These are phyloP conservation scores for Spizellomyces sp. DNA, from an alignment of 192 early-diverging fungal species.

Conservation along the genomic window DNA sequence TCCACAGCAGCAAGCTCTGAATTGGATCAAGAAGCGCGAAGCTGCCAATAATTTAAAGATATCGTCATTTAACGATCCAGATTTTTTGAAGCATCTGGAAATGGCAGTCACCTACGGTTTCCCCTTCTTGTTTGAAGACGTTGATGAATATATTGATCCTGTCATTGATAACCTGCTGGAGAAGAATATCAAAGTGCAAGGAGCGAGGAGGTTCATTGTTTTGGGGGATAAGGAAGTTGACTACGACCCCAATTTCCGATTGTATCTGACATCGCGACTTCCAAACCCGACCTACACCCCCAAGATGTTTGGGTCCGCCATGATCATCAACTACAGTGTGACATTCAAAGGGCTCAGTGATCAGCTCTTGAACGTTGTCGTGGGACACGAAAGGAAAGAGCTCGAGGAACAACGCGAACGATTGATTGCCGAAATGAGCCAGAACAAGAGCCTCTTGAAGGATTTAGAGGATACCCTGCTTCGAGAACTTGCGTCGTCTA, in stretches of 20 bases:
- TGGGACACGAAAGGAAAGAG: constrained; percentile 60
- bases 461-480: constrained; percentile 62
- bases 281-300: constrained; percentile 63
- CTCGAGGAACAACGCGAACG: constrained; percentile 63
- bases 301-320: constrained; percentile 62
- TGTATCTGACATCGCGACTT: constrained; percentile 56
- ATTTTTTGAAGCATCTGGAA: constrained; percentile 66
- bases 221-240: constrained; percentile 69
- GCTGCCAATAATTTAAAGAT: constrained; percentile 58
- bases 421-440: constrained; percentile 58
- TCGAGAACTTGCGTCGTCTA: constrained; percentile 60
- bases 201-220: constrained; percentile 57
- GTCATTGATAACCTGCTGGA: constrained; percentile 67
- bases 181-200: constrained; percentile 56
- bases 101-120: constrained; percentile 68
- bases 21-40: constrained; percentile 64
- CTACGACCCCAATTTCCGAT: constrained; percentile 58
- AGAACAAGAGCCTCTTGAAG: constrained; percentile 59
- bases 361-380: constrained; percentile 65
- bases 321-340: constrained; percentile 68
- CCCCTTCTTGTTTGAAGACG: constrained; percentile 66
- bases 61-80: constrained; percentile 61
- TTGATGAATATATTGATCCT: constrained; percentile 68
- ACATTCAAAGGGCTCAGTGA: constrained; percentile 65
- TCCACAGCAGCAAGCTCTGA: constrained; percentile 63